These are phyloP conservation scores for Pythium aquatile DNA, from an alignment of 352 stramenopile genomes.

Conservation along the genomic window DNA sequence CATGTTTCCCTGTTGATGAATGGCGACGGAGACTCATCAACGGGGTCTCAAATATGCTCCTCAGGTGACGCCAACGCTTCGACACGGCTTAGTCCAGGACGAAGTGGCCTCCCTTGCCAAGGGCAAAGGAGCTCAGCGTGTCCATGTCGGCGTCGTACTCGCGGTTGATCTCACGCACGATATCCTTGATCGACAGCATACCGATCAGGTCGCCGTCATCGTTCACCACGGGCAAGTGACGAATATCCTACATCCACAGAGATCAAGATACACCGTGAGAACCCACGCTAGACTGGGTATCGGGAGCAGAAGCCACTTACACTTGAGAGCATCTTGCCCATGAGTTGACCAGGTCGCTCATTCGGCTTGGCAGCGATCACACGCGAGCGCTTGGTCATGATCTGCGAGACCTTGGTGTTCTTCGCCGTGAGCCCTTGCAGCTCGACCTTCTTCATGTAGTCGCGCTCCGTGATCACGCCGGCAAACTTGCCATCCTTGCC, in stretches of 20 bases:
- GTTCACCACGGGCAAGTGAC: conserved; percentile 94
- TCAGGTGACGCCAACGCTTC: neutral
- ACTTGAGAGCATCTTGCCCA: conserved; percentile 95
- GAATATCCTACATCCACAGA: conserved; percentile 70
- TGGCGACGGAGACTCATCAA: neutral
- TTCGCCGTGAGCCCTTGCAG: conserved; percentile 89
- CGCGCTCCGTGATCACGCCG: conserved; percentile 92
- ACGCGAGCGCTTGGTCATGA: conserved; percentile 92
- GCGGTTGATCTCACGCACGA: conserved; percentile 86
- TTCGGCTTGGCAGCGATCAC: conserved; percentile 84
- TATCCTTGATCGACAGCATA: conserved; percentile 95
- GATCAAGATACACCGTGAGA: neutral
- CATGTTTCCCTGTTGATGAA: neutral
- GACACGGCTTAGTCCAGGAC: conserved; percentile 53
- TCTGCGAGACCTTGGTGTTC: conserved; percentile 89
- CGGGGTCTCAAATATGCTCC: neutral
- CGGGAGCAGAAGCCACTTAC: conserved; percentile 29
- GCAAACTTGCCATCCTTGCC: conserved; percentile 88
- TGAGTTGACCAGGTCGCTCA: conserved; percentile 90
- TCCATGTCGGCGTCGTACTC: conserved; percentile 80
- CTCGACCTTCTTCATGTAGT: conserved; percentile 96
- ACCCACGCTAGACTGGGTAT: too few relatives aligned
- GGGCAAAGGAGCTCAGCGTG: conserved; percentile 73
- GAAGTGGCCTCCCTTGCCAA: conserved; percentile 79
- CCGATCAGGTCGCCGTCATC: conserved; percentile 87